Evolutionary conservation across 2,329 filamentous ascomycete genomes (phyloP), one percentile per base, ranked within the genome.

Genomic region (Chrysoporthe cubensis): DNA sequence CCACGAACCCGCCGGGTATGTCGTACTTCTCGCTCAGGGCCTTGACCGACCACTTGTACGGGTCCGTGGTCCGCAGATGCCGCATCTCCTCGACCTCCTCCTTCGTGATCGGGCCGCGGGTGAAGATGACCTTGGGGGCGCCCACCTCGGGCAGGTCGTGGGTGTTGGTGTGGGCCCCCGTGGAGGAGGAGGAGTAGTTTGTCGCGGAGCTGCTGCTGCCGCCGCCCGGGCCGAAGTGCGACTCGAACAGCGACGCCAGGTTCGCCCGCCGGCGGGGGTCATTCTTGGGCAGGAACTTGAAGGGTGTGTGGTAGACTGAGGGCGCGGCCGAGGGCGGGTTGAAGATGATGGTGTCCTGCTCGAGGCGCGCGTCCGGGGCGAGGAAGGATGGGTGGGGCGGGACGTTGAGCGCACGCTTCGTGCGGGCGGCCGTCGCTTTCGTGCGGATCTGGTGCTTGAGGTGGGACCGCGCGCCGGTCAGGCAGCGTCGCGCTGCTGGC

Each of bases 281-380:
- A 71, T 75, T 77, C 62, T 81, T 82, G 65, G 88, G 88, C 42
- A 90, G 84, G 78, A 90, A 90, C 75, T 88, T 85, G 79, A 88
- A 85, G 66, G 88, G 88, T n/a, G 88, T 90, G 79, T 90, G 85
- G 73, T 82, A 83, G 67, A 88, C 87, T n/a, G 86, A 78, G 14
- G 82, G 77, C 44, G 78, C 79, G 57, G 82, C 79, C 43, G 81
- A 78, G 54, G 82, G 82, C 54, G 82, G 82, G 77, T 84, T 84
- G 78, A 82, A 83, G 72, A 84, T 78, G 73, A 84, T 80, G 68
- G 79, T 77, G 73, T 82, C 76, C 71, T 78, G 74, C 71, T 78
- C 74, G 71, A 73, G 72, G 71, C 74, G 73, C 54, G 77, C 71
- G 67, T 76, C 69, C 52, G 74, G 62, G 48, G 74, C 71, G 52